Evolutionary conservation across 2,329 filamentous ascomycete genomes (phyloP), one percentile per base, ranked within the genome.

Genomic region (Ophiostoma montium): DNA sequence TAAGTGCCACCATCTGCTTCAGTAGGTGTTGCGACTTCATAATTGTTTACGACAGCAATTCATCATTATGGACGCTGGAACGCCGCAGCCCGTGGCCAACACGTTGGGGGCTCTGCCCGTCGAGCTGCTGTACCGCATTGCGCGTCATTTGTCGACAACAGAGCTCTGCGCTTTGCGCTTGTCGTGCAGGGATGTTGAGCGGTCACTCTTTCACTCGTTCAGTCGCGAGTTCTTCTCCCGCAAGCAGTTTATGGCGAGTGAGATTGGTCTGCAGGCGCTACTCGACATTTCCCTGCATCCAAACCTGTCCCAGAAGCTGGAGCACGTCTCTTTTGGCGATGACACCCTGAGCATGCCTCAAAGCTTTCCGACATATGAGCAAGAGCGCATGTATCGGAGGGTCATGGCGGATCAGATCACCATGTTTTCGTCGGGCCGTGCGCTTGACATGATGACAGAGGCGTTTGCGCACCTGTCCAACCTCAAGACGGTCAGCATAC

Each of bases 221-320:
- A 67, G 71, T 27, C 65, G 65, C 21, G 78, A 82, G 54, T 84
- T 80, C 66, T 84, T 85, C 62, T 67, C 65, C 46, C 78, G 76
- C 60, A 76, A 74, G 57, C 78, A 83, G 57, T 84, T 83, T 62
- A 79, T 81, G 73, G 58, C 82, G 48, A 72, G 71, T 2, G 65
- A 74, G 32, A 62, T 67, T 55, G 82, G 78, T 56, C 63, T 82
- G 10, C 67, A 73, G 47, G 66, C 71, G 0, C 65, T 82, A 11
- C 53, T 72, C 60, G 65, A 72, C 57, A 75, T 78, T 33, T 69
- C 74, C n/a, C 57, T 57, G 4, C 65, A 68, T 49, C 68, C 65
- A 16, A 64, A 66, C 0, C 54, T 77, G 15, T 63, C 63, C 0
- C 52, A 57, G 0, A 58, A 62, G 33, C 56, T 78, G 13, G 62